Evolutionary conservation across 805 yeast genomes (phyloP), one percentile per base, ranked within the genome.

Genomic region (Wickerhamiella cacticola): DNA sequence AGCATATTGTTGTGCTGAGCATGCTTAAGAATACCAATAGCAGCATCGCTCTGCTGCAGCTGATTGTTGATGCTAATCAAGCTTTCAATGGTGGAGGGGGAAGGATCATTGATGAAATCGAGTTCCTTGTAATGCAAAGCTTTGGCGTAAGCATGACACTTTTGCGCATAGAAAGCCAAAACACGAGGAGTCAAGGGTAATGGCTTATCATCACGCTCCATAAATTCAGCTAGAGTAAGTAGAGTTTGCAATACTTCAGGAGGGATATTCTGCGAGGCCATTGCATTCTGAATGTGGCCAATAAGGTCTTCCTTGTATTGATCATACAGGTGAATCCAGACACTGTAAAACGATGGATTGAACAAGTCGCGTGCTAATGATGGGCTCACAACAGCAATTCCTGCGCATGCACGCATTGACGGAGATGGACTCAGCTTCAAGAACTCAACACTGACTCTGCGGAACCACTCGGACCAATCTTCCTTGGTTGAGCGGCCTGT

Each of bases 381-480:
- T 48, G 82, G 78, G 56, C 87, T 85, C 40, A 84, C 83, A 8
- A 85, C 79, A 0, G 96, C 96, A 46, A 92, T 68, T 7, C 82
- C 80, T 1, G 94, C 83, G 61, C 98, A 92, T 0, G 96, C 95
- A 54, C 96, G 73, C 35, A 92, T 70, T 1, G 96, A 94, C 57
- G 84, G 95, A 0, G 96, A 85, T 1, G 99, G 95, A 29, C 95
- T 84, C 60, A 88, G 95, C 56, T 83, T 85, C 53, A 92, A 67
- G 28, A 92, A 63, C 59, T 87, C 96, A 46, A 86, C 82, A 55
- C 92, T 79, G 42, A 92, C 69, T 50, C 92, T 71, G 50, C 94
- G 75, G 54, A 87, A 78, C 99, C 99, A 92, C 59, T 92, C 97
- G 56, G 83, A 89, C 98, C 98, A 92, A 55, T 92, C 98, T 56